Conservation (phyloP, 2,329 filamentous ascomycete genomes). For the Nannizzia gypsea region DNA sequence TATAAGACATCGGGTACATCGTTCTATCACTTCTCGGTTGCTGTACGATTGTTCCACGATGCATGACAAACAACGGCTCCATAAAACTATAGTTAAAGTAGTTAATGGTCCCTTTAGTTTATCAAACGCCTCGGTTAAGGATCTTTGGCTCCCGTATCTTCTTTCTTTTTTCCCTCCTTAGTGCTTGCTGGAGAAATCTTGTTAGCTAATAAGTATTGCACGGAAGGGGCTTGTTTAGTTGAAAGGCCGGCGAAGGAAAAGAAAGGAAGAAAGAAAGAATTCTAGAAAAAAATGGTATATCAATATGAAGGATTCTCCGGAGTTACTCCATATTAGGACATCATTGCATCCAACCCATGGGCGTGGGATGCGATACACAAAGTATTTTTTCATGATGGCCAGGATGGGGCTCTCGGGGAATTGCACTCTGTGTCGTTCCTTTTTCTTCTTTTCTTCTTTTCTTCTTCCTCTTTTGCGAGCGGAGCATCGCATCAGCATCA, state of each 20-base stretch:
- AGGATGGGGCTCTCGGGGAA: neutral
- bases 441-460: neutral
- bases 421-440: neutral
- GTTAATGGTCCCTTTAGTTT: neutral
- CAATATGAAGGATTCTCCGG: neutral
- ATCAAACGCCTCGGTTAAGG: neutral
- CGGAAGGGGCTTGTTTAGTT: neutral
- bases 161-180: neutral
- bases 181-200: neutral
- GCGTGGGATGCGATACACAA: neutral
- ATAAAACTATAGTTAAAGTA: neutral
- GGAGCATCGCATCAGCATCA: neutral
- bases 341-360: neutral
- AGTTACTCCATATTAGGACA: neutral
- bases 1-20: neutral
- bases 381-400: neutral
- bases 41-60: conserved; percentile 1
- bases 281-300: no score
- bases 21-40: neutral
- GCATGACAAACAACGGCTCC: conserved; percentile 1
- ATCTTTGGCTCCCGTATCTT: neutral
- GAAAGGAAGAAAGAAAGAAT: no score
- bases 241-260: neutral
- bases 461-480: neutral
- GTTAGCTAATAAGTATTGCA: neutral